phyloP scores from a whole-genome alignment of 2,329 filamentous ascomycete species.

The Colletotrichum neosansevieriae region DNA sequence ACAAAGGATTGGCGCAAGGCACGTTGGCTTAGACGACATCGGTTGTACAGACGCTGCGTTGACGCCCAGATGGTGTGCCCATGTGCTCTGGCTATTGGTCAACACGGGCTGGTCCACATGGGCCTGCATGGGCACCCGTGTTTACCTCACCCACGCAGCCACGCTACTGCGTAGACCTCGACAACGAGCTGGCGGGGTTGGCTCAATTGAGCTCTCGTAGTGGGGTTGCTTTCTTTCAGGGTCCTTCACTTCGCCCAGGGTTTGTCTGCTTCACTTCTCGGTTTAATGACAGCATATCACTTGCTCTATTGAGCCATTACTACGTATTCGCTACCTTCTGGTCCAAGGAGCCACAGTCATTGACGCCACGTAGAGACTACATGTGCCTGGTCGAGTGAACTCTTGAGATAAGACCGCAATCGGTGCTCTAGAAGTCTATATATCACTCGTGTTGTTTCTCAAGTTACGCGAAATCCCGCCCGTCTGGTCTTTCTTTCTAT shows the following conservation, averaged over 20 bases:
- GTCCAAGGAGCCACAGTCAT: neutral
- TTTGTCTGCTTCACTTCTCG: slow-evolving; percentile 5
- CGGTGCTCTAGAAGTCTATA: slow-evolving; percentile 20
- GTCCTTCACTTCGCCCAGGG: slow-evolving; percentile 19
- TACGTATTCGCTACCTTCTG: slow-evolving; percentile 25
- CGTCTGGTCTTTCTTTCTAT: slow-evolving; percentile 38
- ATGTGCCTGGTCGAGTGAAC: slow-evolving; percentile 20
- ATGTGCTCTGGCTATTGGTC: slow-evolving; percentile 60
- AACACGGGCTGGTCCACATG: slow-evolving; percentile 42
- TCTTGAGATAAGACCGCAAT: neutral
- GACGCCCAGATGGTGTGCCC: slow-evolving; percentile 42
- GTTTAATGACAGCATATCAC: slow-evolving; percentile 21
- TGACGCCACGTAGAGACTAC: slow-evolving; percentile 21
- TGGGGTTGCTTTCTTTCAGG: slow-evolving; percentile 34
- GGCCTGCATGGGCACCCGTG: slow-evolving; percentile 28
- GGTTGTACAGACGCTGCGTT: slow-evolving; percentile 13
- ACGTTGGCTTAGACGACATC: slow-evolving; percentile 14
- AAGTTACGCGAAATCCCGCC: neutral
- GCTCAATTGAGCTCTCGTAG: slow-evolving; percentile 30
- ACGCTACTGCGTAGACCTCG: too few species aligned
- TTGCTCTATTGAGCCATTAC: neutral
- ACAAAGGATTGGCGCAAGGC: slow-evolving; percentile 38
- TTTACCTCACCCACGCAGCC: slow-evolving; percentile 30
- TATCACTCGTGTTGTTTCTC: slow-evolving; percentile 19
- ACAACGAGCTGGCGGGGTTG: slow-evolving; percentile 34